phyloP scores from a whole-genome alignment of 78 protist genomes.

The Dictyostelium brefeldianum region DNA sequence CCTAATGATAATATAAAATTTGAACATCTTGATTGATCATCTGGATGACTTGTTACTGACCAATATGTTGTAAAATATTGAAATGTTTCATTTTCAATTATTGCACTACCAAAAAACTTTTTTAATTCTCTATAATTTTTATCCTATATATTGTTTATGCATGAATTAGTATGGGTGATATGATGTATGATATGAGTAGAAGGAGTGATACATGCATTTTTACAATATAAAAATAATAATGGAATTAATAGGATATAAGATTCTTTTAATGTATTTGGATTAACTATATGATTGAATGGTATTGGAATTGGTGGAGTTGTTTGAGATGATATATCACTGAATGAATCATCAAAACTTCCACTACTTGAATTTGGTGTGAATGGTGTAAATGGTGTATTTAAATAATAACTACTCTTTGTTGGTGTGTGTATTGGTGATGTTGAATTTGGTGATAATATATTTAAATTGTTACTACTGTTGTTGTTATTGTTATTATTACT shows the following conservation, averaged over 20 bases:
- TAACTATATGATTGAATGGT: conserved; percentile 10
- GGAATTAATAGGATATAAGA: not conserved
- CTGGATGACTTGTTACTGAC: not conserved
- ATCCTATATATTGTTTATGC: not conserved
- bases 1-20: conserved; percentile 24
- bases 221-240: conserved; percentile 1
- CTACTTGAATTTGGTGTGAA: not conserved
- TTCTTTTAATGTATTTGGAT: conserved; percentile 5
- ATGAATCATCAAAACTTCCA: no score
- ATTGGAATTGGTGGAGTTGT: not conserved
- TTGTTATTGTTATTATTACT: not conserved
- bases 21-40: conserved; percentile 10
- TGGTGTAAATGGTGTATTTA: conserved; percentile 9
- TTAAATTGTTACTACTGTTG: not conserved
- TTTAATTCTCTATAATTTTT: conserved; percentile 19
- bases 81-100: conserved; percentile 15
- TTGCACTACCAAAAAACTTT: conserved; percentile 3
- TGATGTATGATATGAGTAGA: not conserved
- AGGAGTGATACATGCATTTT: not conserved
- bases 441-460: not conserved
- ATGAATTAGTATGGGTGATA: not conserved
- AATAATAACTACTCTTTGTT: not conserved
- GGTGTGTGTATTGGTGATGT: not conserved
- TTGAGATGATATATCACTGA: no score
- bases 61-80: conserved; percentile 7